Conservation (phyloP, 2,329 filamentous ascomycete species). For the Zarea fungicola region DNA sequence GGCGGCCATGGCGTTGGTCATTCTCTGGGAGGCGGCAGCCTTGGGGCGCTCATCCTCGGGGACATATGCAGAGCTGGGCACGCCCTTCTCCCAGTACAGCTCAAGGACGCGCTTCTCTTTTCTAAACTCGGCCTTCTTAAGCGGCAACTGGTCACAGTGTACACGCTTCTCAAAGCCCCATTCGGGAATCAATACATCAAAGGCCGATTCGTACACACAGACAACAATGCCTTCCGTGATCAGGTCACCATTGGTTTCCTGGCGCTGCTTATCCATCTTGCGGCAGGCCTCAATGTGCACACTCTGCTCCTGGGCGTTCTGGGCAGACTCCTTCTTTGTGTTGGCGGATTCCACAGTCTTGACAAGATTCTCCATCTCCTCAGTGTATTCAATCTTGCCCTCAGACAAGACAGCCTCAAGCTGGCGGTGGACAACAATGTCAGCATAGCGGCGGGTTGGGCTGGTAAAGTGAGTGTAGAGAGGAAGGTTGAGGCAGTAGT, state of each 20-base stretch:
- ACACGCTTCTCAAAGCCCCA: conserved; percentile 99
- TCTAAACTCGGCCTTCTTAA: conserved; percentile 99
- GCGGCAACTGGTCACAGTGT: conserved; percentile 93
- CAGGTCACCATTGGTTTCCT: conserved; percentile 82
- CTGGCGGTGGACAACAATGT: conserved; percentile 93
- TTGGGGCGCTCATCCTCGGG: conserved; percentile 96
- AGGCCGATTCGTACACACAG: conserved; percentile 96
- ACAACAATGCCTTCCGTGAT: conserved; percentile 95
- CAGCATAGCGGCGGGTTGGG: conserved; percentile 88
- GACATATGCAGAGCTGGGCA: conserved; percentile 91
- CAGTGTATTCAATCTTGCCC: conserved; percentile 75
- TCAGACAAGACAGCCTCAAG: conserved; percentile 81
- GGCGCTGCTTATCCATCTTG: conserved; percentile 86
- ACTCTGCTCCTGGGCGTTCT: conserved; percentile 96
- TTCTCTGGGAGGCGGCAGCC: conserved; percentile 66
- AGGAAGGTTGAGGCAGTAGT: conserved; percentile 89
- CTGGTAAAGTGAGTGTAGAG: conserved; percentile 97
- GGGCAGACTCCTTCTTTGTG: conserved; percentile 97
- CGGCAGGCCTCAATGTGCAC: conserved; percentile 97
- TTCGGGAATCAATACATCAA: conserved; percentile 95
- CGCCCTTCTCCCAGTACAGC: conserved; percentile 99
- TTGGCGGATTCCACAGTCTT: conserved; percentile 97
- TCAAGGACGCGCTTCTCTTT: conserved; percentile 93
- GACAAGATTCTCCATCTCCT: conserved; percentile 80
- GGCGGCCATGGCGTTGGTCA: conserved; percentile 69